phyloP scores from a whole-genome alignment of 805 yeast genomes.

The Metschnikowia corniflorae region DNA sequence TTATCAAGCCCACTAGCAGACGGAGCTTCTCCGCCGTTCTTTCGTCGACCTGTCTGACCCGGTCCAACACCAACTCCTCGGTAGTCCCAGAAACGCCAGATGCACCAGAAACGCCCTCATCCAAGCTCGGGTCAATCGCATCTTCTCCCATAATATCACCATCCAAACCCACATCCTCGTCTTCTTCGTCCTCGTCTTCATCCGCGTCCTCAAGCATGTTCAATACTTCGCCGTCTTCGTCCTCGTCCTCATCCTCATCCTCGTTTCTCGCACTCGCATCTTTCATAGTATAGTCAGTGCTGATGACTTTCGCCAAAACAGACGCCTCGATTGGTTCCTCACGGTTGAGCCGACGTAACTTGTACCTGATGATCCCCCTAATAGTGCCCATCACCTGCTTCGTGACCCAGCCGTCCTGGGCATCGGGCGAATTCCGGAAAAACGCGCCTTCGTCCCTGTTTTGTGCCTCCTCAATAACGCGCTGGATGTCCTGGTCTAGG shows the following conservation, averaged over 20 bases:
- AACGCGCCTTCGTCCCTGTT: conserved; percentile 33
- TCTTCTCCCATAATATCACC: conserved; percentile 24
- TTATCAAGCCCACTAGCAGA: conserved; percentile 35
- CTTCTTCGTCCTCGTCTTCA: conserved; percentile 25
- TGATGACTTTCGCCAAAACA: conserved; percentile 42
- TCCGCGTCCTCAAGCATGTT: conserved; percentile 7
- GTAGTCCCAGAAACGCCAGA: conserved; percentile 6
- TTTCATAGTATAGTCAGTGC: conserved; percentile 31
- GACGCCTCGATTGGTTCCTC: conserved; percentile 43
- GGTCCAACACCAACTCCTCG: conserved; percentile 26
- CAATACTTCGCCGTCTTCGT: conserved; percentile 4
- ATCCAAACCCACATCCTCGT: conserved; percentile 14
- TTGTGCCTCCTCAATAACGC: conserved; percentile 35
- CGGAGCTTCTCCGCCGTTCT: conserved; percentile 30
- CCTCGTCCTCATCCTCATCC: conserved; percentile 26
- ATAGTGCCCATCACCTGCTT: conserved; percentile 58
- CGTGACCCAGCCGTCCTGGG: conserved; percentile 78
- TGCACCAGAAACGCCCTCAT: conserved; percentile 13
- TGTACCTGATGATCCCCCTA: conserved; percentile 68
- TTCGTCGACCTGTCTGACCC: conserved; percentile 36
- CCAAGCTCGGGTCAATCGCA: conserved; percentile 10
- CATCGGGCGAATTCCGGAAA: conserved; percentile 34
- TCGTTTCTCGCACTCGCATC: conserved; percentile 7
- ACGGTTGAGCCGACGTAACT: conserved; percentile 58
- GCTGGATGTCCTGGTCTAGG: conserved; percentile 56